Percentiles rank a stretch among this genome's conserved stretches.
Evolutionary conservation across 2,329 filamentous ascomycete genomes (phyloP).

Genomic region (Leptographium lundbergii): DNA sequence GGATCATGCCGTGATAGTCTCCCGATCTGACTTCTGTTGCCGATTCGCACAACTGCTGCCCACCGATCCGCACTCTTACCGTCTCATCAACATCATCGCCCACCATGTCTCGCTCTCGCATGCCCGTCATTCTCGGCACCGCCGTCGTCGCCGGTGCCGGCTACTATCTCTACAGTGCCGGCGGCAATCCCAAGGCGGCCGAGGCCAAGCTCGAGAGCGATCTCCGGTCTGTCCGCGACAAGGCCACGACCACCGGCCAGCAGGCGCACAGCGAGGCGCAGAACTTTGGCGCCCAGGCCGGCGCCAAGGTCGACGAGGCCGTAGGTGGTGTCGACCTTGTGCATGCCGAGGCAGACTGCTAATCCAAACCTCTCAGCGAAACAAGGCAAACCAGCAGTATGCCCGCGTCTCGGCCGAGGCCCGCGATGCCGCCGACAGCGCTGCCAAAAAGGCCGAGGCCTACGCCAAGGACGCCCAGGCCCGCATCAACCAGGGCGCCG

Average conservation of each 20-base stretch:
- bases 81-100: too few species aligned
- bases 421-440: constrained; percentile 47
- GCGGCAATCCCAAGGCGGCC: constrained; percentile 69
- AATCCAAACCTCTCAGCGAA: constrained; percentile 28
- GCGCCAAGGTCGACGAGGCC: constrained; percentile 53
- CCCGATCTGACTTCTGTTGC: not conserved
- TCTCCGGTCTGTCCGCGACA: constrained; percentile 53
- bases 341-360: too few species aligned
- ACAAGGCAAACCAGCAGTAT: constrained; percentile 47
- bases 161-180: constrained; percentile 86
- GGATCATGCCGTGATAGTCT: not conserved
- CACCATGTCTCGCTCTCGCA: constrained; percentile 33
- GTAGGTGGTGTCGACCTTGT: too few species aligned
- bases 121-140: constrained; percentile 42
- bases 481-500: constrained; percentile 57
- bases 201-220: constrained; percentile 82
- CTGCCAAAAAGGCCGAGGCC: constrained; percentile 47
- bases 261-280: constrained; percentile 54
- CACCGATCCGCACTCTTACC: too few species aligned
- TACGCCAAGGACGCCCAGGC: constrained; percentile 51
- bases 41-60: too few species aligned
- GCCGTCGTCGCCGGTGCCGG: constrained; percentile 56
- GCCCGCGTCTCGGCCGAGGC: constrained; percentile 33
- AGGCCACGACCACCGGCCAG: constrained; percentile 52
- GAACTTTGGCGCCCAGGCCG: constrained; percentile 46